phyloP scores from a whole-genome alignment of 768 basidiomycete genomes.

The Suillus variegatus region DNA sequence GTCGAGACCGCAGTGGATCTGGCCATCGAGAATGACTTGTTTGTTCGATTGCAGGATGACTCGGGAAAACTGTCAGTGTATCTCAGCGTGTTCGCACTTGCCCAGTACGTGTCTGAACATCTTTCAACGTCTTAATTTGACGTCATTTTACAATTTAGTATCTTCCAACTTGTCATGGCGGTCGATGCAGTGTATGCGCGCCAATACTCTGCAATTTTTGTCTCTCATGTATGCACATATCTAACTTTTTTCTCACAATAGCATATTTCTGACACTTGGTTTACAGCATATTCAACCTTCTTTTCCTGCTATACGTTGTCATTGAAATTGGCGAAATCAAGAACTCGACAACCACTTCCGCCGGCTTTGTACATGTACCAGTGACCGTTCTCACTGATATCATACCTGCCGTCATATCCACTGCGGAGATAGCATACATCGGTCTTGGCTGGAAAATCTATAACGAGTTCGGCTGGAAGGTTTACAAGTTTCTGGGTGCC shows the following conservation, averaged over 20 bases:
- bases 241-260: neutral
- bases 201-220: conserved; percentile 92
- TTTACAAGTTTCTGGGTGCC: conserved; percentile 94
- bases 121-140: neutral
- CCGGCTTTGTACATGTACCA: conserved; percentile 58
- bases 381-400: conserved; percentile 71
- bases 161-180: conserved; percentile 90
- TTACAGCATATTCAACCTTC: conserved; percentile 80
- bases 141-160: conserved; percentile 42
- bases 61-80: conserved; percentile 82
- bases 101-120: conserved; percentile 65
- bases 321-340: conserved; percentile 85
- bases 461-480: conserved; percentile 94
- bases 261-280: conserved; percentile 16
- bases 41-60: conserved; percentile 65
- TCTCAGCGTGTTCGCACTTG: conserved; percentile 85
- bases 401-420: conserved; percentile 75
- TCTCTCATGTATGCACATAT: conserved; percentile 65
- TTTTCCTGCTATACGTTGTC: conserved; percentile 85
- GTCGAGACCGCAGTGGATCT: conserved; percentile 86
- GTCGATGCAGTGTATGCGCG: conserved; percentile 89
- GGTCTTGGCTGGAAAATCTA: conserved; percentile 89
- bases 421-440: conserved; percentile 81
- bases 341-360: conserved; percentile 38
- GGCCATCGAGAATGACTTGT: conserved; percentile 82